A percentile compares a stretch with the other conserved stretches of the same genome.
phyloP scores from a whole-genome alignment of 768 basidiomycete species.

The Mrakia blollopis region DNA sequence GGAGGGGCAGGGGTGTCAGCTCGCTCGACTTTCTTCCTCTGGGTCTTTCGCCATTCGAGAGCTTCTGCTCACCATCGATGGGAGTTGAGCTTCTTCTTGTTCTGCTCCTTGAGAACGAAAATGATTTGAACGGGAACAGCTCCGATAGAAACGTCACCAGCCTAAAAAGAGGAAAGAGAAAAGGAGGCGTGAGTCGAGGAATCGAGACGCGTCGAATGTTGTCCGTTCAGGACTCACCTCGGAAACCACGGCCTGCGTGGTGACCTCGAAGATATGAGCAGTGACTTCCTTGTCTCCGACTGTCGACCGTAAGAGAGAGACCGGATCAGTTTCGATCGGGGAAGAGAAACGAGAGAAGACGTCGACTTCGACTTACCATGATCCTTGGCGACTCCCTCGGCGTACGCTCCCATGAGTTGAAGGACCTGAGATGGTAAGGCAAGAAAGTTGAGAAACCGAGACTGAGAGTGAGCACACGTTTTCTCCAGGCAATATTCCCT shows the following conservation, averaged over 20 bases:
- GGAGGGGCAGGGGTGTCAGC: not conserved
- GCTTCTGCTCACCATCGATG: conserved; percentile 24
- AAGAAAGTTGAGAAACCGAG: not conserved
- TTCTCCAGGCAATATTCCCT: too few species aligned
- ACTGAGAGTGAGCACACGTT: too few species aligned
- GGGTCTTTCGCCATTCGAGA: too few species aligned
- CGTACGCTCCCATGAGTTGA: conserved; percentile 24
- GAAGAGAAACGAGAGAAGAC: not conserved
- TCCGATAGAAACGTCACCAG: conserved; percentile 18
- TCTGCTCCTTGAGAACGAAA: conserved; percentile 25
- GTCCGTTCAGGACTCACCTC: not conserved
- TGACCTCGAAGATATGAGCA: conserved; percentile 26
- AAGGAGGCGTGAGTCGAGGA: not conserved
- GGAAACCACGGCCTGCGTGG: conserved; percentile 21
- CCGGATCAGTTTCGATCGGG: not conserved
- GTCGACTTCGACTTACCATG: conserved; percentile 34
- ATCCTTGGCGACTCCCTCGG: conserved; percentile 34
- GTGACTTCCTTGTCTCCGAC: conserved; percentile 25
- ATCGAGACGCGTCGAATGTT: not conserved
- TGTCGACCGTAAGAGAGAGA: not conserved
- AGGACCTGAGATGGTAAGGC: not conserved
- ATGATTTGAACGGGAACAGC: conserved; percentile 24
- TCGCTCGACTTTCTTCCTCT: too few species aligned
- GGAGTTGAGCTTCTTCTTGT: conserved; percentile 26
- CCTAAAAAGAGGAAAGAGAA: not conserved